These are phyloP conservation scores for Tulasnella sp. DNA, from an alignment of 768 basidiomycete species.

Conservation along the genomic window DNA sequence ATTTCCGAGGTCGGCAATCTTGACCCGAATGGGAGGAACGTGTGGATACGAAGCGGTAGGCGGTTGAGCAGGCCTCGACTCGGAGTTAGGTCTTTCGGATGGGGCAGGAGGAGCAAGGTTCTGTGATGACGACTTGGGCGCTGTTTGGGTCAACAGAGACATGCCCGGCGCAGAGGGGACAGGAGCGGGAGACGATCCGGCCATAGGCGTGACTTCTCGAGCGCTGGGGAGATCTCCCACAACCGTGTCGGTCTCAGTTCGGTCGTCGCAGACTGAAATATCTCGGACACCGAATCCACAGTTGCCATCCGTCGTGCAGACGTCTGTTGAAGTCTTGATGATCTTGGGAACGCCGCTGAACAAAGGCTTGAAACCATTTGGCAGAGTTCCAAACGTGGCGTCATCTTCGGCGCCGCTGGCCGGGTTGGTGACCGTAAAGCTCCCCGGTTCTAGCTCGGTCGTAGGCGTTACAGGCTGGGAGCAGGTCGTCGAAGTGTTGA, in stretches of 20 bases:
- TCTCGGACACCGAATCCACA: slow-evolving; percentile 4
- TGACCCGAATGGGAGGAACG: slow-evolving; percentile 52
- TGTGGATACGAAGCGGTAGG: background rate
- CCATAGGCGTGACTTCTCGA: slow-evolving; percentile 25
- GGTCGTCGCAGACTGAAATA: slow-evolving; percentile 5
- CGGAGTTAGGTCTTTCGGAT: slow-evolving; percentile 7
- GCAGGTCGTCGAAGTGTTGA: slow-evolving; percentile 58
- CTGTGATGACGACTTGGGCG: slow-evolving; percentile 26
- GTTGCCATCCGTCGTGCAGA: background rate
- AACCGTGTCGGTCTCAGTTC: slow-evolving; percentile 23
- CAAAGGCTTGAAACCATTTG: background rate
- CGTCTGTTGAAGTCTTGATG: slow-evolving; percentile 2
- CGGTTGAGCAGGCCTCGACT: slow-evolving; percentile 18
- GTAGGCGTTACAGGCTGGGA: slow-evolving; percentile 64
- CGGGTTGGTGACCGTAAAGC: slow-evolving; percentile 24
- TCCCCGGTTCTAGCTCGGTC: slow-evolving; percentile 20
- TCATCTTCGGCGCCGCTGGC: slow-evolving; percentile 24
- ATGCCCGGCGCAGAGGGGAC: slow-evolving; percentile 28
- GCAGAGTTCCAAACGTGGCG: too few species aligned
- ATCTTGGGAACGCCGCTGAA: background rate
- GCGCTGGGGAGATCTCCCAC: slow-evolving; percentile 23
- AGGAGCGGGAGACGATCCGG: slow-evolving; percentile 16
- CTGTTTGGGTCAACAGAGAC: slow-evolving; percentile 55
- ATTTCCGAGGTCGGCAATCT: slow-evolving; percentile 91
- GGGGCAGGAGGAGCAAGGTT: slow-evolving; percentile 18